Percentiles rank a stretch among this genome's conserved stretches.
phyloP scores from a whole-genome alignment of 257 asterid species.

The Solanum chilense region DNA sequence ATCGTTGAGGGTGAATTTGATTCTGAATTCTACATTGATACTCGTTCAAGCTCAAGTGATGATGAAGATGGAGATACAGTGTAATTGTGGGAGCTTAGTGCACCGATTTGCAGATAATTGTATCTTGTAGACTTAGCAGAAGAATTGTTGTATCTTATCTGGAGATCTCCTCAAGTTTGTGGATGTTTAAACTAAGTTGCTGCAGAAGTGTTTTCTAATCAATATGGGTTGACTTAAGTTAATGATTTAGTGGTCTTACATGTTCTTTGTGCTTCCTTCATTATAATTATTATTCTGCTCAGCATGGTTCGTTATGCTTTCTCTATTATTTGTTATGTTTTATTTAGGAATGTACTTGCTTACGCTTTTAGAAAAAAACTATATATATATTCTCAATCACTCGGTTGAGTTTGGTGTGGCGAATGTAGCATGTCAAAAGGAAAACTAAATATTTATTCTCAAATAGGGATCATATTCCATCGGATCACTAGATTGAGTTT shows the following conservation, averaged over 20 bases:
- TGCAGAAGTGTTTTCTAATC: not conserved
- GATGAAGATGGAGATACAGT: slow-evolving; percentile 27
- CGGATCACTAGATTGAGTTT: too few species aligned
- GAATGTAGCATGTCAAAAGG: not conserved
- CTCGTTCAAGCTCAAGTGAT: slow-evolving; percentile 36
- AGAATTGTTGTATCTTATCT: not conserved
- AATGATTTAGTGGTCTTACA: not conserved
- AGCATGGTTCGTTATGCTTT: not conserved
- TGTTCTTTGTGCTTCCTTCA: not conserved
- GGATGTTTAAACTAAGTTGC: not conserved
- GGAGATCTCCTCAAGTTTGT: not conserved
- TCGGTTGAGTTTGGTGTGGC: not conserved
- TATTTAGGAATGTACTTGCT: not conserved
- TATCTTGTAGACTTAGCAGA: not conserved
- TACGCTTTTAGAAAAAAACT: not conserved
- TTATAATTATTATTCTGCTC: too few species aligned
- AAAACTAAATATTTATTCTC: too few species aligned
- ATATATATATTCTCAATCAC: not conserved
- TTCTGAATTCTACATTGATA: slow-evolving; percentile 43
- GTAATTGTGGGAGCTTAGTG: not conserved
- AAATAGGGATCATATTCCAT: too few species aligned
- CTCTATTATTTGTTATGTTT: not conserved
- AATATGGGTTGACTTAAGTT: not conserved
- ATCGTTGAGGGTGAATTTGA: slow-evolving; percentile 40
- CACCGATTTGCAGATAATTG: not conserved